Conservation (phyloP, 2,329 filamentous ascomycete species). For the Cercospora beticola region DNA sequence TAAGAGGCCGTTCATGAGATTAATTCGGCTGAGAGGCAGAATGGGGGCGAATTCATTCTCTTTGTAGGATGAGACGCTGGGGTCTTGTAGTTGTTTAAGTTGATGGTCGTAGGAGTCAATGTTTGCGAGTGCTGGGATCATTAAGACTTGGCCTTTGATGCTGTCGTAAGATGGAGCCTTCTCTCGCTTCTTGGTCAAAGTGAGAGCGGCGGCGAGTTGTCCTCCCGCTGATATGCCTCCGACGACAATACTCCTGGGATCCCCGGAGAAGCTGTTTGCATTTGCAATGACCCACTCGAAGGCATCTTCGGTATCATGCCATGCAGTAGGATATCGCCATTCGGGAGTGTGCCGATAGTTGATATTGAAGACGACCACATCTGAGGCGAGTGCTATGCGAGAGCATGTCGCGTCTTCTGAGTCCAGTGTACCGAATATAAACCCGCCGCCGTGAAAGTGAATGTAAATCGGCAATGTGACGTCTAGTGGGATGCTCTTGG, state of each 20-base stretch:
- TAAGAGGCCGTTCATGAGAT: slow-evolving; percentile 30
- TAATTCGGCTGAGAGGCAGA: slow-evolving; percentile 43
- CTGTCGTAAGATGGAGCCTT: slow-evolving; percentile 30
- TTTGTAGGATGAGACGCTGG: slow-evolving; percentile 46
- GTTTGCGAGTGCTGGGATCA: slow-evolving; percentile 51
- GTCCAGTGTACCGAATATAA: slow-evolving; percentile 54
- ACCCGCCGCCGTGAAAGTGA: slow-evolving; percentile 58
- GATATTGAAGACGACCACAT: slow-evolving; percentile 53
- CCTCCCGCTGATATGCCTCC: slow-evolving; percentile 54
- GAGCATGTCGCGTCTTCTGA: slow-evolving; percentile 57
- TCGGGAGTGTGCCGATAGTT: slow-evolving; percentile 62
- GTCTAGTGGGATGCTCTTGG: slow-evolving; percentile 35
- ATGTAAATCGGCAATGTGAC: slow-evolving; percentile 47
- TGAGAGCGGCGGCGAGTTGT: slow-evolving; percentile 46
- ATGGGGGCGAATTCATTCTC: slow-evolving; percentile 53
- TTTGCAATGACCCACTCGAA: slow-evolving; percentile 56
- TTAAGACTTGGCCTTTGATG: slow-evolving; percentile 53
- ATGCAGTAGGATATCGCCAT: slow-evolving; percentile 52
- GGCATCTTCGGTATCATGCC: slow-evolving; percentile 55
- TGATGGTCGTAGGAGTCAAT: slow-evolving; percentile 39
- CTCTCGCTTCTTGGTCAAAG: slow-evolving; percentile 41
- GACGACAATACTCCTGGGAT: slow-evolving; percentile 44
- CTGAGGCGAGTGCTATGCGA: slow-evolving; percentile 45
- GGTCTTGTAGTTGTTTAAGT: slow-evolving; percentile 39
- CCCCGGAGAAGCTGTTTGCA: slow-evolving; percentile 41